A percentile compares a stretch with the other conserved stretches of the same genome.
phyloP scores from a whole-genome alignment of 169 alveolate genomes.

The Cryptosporidium sp. region DNA sequence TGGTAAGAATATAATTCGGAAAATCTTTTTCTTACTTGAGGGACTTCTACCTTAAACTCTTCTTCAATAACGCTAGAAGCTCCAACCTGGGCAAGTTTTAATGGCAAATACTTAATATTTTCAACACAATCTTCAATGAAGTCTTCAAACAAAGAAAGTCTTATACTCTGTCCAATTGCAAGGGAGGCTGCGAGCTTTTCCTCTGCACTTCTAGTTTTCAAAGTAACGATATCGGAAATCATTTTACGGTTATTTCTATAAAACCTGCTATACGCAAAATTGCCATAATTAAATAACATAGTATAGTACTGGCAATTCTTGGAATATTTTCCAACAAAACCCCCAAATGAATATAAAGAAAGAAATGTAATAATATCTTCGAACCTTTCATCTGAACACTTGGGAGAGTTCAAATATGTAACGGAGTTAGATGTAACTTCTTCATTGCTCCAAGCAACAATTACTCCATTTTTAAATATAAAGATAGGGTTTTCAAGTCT shows the following conservation, averaged over 20 bases:
- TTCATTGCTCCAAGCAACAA: slow-evolving; percentile 79
- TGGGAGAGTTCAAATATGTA: slow-evolving; percentile 49
- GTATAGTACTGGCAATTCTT: slow-evolving; percentile 45
- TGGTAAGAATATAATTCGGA: slow-evolving; percentile 78
- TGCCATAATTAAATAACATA: slow-evolving; percentile 75
- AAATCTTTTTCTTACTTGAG: slow-evolving; percentile 75
- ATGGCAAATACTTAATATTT: slow-evolving; percentile 76
- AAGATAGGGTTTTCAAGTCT: slow-evolving; percentile 74
- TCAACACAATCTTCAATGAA: slow-evolving; percentile 80
- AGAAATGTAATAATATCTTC: slow-evolving; percentile 74
- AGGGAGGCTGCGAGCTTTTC: slow-evolving; percentile 80
- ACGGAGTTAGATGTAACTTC: slow-evolving; percentile 13
- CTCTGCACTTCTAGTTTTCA: slow-evolving; percentile 78
- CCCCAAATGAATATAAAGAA: slow-evolving; percentile 72
- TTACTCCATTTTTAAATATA: slow-evolving; percentile 79
- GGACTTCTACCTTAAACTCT: slow-evolving; percentile 56
- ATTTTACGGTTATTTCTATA: slow-evolving; percentile 59
- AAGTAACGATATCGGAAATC: slow-evolving; percentile 75
- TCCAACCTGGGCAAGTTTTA: slow-evolving; percentile 79
- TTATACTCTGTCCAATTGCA: slow-evolving; percentile 79
- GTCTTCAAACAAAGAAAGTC: slow-evolving; percentile 79
- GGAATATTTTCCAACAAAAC: slow-evolving; percentile 29
- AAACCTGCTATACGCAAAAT: slow-evolving; percentile 48
- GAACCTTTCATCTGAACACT: slow-evolving; percentile 76
- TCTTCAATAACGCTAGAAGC: slow-evolving; percentile 77